Percentiles rank a stretch among this genome's conserved stretches.
Conservation (phyloP, 176 grass and related monocot genomes). For the Carex scoparia region DNA sequence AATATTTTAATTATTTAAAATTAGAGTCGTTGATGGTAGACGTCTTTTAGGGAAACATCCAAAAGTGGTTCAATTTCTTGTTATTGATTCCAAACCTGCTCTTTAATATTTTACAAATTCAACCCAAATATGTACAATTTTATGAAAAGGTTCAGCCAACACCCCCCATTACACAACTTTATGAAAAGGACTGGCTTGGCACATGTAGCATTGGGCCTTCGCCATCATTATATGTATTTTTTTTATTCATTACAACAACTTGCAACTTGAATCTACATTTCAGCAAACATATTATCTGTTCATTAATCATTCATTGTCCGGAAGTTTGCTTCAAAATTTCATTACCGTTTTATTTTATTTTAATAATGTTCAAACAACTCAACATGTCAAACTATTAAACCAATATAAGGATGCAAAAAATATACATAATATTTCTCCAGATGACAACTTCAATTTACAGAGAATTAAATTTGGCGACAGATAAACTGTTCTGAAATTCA, state of each 20-base stretch:
- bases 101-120: not conserved
- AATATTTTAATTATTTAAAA: not conserved
- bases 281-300: constrained; percentile 10
- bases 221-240: not conserved
- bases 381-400: not conserved
- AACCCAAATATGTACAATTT: not conserved
- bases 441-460: not conserved
- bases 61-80: constrained; percentile 2
- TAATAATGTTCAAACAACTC: not conserved
- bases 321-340: not conserved
- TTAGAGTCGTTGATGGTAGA: not conserved
- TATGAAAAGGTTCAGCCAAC: not conserved
- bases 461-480: not conserved
- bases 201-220: constrained; percentile 6
- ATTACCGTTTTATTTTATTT: not conserved
- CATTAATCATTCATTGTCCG: constrained; percentile 7
- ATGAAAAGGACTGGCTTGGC: constrained; percentile 1
- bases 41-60: constrained; percentile 3
- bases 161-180: not conserved
- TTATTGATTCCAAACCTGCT: not conserved
- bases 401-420: not conserved
- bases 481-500: not conserved
- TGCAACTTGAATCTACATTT: not conserved
- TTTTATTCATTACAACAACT: not conserved
- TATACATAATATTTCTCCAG: too few species aligned